Evolutionary conservation across 805 yeast species (phyloP), one percentile per base, ranked within the genome.

Genomic region (Tetrapisispora arboricola): DNA sequence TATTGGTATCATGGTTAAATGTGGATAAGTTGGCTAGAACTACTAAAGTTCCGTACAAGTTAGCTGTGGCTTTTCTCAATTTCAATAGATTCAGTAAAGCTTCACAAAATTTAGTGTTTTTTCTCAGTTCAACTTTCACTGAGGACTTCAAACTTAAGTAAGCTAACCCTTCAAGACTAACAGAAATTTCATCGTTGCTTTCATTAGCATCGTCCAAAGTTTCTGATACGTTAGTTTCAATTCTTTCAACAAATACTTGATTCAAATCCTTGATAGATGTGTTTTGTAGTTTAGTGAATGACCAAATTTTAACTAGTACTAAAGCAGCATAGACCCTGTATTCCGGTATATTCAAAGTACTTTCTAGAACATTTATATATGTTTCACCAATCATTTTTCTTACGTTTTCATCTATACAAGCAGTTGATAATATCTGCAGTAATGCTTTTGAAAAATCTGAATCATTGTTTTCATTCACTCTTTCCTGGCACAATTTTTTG

Each of bases 291-390:
- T 68, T 64, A 0, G 72, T 57, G 41, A 70, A 66, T 38, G 70
- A 69, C 83, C 83, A 78, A 2, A 76, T 57, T 53, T 79, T 79
- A 6, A 75, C 59, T n/a, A 76, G 49, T 3, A 72, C 71, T 29
- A 76, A 50, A 0, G 72, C 64, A 0, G 78, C 60, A 11, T 67
- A 50, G 8, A 65, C 39, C 38, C 58, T 58, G 20, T 58, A 55
- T 2, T 53, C 48, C 8, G 46, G 41, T 20, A 58, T 33, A 6
- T 47, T 47, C 10, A 68, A 42, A 0, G 72, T 69, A 30, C 57
- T 53, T 17, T 70, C 56, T 18, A 77, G 52, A 0, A 72, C 49
- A 4, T 58, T 51, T 28, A 67, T 44, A 54, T 72, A 78, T 35
- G 66, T 63, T 17, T 66, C 63, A 1, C 73, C 61, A 32, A 75